Percentiles rank a stretch among this genome's conserved stretches.
phyloP scores from a whole-genome alignment of 2,329 filamentous ascomycete species.

The Fusarium kyushuense region DNA sequence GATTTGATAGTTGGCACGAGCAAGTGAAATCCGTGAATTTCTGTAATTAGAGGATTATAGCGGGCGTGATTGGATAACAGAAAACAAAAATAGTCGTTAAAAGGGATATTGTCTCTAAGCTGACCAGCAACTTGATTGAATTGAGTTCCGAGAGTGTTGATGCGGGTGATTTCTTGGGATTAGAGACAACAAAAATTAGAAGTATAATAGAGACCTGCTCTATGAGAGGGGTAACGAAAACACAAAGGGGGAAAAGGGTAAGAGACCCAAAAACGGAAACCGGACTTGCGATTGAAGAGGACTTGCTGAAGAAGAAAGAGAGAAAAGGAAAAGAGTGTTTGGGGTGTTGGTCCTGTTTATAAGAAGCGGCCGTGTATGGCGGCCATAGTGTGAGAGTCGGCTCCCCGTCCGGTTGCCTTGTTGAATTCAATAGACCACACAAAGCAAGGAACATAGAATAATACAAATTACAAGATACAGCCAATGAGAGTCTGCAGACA shows the following conservation, averaged over 20 bases:
- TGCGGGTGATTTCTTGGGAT: conserved; percentile 31
- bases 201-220: conserved; percentile 68
- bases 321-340: conserved; percentile 53
- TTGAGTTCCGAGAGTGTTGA: conserved; percentile 27
- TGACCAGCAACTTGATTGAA: conserved; percentile 56
- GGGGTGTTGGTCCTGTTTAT: conserved; percentile 53
- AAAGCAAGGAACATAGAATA: conserved; percentile 8
- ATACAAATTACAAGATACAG: conserved; percentile 2
- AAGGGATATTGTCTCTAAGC: conserved; percentile 51
- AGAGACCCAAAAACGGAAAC: conserved; percentile 59
- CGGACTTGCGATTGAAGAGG: conserved; percentile 65
- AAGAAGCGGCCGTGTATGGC: conserved; percentile 40
- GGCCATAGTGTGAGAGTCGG: conserved; percentile 18
- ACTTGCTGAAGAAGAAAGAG: conserved; percentile 73
- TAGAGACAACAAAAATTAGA: conserved; percentile 53
- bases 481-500: conserved; percentile 39
- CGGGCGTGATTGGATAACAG: conserved; percentile 35
- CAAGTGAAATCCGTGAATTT: conserved; percentile 66
- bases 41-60: conserved; percentile 59
- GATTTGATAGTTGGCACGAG: conserved; percentile 57
- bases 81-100: conserved; percentile 37
- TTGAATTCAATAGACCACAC: conserved; percentile 5
- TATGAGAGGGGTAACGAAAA: conserved; percentile 54
- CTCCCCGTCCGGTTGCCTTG: conserved; percentile 24
- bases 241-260: conserved; percentile 54